A percentile compares a stretch with the other conserved stretches of the same genome.
These are phyloP conservation scores for Cladorrhinum sp. DNA, from an alignment of 2,329 filamentous ascomycete genomes.

Conservation along the genomic window DNA sequence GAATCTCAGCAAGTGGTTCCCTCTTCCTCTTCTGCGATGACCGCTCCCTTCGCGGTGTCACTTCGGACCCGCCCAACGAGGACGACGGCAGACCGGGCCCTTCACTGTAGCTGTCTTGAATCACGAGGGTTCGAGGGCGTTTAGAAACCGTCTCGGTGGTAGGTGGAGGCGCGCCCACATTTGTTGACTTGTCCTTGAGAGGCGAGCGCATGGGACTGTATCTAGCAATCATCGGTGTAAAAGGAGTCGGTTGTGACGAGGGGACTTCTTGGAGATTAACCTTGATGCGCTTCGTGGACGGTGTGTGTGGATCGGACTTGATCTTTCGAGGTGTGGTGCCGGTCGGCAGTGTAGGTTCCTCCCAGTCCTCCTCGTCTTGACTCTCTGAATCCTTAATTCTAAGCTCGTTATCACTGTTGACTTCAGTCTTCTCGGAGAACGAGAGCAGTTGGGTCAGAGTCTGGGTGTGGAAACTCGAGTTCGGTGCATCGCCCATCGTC, in stretches of 20 bases:
- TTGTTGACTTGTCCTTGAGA: slow-evolving; percentile 36
- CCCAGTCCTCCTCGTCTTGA: slow-evolving; percentile 4
- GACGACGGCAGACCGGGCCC: slow-evolving; percentile 22
- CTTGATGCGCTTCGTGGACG: slow-evolving; percentile 24
- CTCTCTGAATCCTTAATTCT: slow-evolving; percentile 23
- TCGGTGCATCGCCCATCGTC: slow-evolving; percentile 29
- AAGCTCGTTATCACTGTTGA: slow-evolving; percentile 18
- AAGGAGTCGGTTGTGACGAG: slow-evolving; percentile 44
- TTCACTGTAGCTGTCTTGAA: slow-evolving; percentile 46
- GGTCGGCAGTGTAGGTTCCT: neutral
- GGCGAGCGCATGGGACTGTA: slow-evolving; percentile 42
- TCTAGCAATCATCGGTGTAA: slow-evolving; percentile 39
- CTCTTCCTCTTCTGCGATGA: slow-evolving; percentile 10
- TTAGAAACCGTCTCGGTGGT: slow-evolving; percentile 26
- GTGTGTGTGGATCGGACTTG: slow-evolving; percentile 7
- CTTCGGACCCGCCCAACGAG: slow-evolving; percentile 7
- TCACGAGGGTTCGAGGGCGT: slow-evolving; percentile 34
- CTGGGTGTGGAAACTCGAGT: slow-evolving; percentile 33
- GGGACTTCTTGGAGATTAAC: slow-evolving; percentile 44
- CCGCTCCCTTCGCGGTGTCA: slow-evolving; percentile 19
- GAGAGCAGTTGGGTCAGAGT: slow-evolving; percentile 36
- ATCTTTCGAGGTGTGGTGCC: neutral
- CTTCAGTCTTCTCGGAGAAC: slow-evolving; percentile 12
- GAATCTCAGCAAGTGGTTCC: slow-evolving; percentile 25
- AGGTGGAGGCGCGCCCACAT: slow-evolving; percentile 26